Percentiles rank a stretch among this genome's conserved stretches.
Evolutionary conservation across 192 early-diverging fungal species (phyloP).

Genomic region (Backusella luteola): DNA sequence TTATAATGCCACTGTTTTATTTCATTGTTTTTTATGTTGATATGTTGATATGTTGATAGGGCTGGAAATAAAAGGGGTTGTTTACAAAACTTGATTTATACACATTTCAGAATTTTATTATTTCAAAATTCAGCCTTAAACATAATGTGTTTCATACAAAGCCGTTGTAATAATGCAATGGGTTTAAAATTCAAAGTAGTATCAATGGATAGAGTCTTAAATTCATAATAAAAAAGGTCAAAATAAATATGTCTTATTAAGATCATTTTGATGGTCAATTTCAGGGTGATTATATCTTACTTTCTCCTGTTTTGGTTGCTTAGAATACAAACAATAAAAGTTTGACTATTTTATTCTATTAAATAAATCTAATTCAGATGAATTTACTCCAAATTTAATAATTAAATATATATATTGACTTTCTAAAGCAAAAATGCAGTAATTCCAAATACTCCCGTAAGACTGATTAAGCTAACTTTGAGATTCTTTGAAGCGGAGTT

Average conservation of each 20-base stretch:
- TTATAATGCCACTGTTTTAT: background rate
- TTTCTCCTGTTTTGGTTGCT: background rate
- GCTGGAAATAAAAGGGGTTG: background rate
- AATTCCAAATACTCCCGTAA: background rate
- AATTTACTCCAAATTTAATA: background rate
- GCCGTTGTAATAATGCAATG: too few species aligned
- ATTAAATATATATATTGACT: background rate
- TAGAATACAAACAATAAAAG: background rate
- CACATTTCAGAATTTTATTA: too few species aligned
- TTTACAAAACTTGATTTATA: background rate
- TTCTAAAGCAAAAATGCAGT: background rate
- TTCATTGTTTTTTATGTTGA: background rate
- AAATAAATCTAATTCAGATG: conserved; percentile 2
- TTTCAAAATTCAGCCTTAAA: too few species aligned
- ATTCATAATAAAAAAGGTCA: background rate
- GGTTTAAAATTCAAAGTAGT: too few species aligned
- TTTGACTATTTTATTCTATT: background rate
- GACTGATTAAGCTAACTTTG: background rate
- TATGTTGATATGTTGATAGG: background rate
- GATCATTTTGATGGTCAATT: background rate
- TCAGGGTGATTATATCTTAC: background rate
- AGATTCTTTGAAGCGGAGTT: background rate
- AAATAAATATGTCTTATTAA: background rate
- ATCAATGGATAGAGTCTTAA: too few species aligned
- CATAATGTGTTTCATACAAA: too few species aligned